Base-by-base conservation (phyloP, 805 yeast species). In the Candida stauntonica region DNA sequence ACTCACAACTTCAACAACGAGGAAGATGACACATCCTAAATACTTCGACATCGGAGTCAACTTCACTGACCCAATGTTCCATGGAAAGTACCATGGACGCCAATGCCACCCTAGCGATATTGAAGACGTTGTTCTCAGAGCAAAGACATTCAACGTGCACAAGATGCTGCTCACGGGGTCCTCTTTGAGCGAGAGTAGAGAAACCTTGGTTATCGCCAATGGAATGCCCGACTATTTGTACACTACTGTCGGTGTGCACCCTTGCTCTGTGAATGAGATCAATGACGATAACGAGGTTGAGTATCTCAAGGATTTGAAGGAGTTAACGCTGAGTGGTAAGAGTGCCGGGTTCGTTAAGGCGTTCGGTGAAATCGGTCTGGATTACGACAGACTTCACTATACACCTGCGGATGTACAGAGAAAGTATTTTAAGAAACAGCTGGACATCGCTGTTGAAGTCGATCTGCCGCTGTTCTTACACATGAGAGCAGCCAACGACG, bases 351-450 rank as follows among this genome's bases (percentile, higher is more conserved):
- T 64, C 3, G 82, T 93, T 19, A 74, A 73, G 51, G 93, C 96
- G 1, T 81, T 89, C 63, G 99, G 99, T 12, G 99, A 93, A 62
- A 78, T 93, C 35, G 99, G 99, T 0, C 67, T 93, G 33, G 99
- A 93, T 57, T 91, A 89, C 57, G 99, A 93, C 60, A 66, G 99
- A 43, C 64, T 93, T 35, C 81, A 85, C 50, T 84, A 77, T 54
- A 76, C 96, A 0, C 66, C 84, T 2, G 76, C 68, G 40, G 80
- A 74, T 6, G 73, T 76, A 45, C 99, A 93, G 58, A 49, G 64
- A 27, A 54, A 68, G 18, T 84, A 77, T 62, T 93, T 93, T 55
- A 71, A 69, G 45, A 67, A 67, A 45, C 99, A 93, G 60, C 67
- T 93, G 44, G 81, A 84, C 38, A 58, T 86, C 14, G 72, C 81